Base-by-base conservation (phyloP, 768 basidiomycete species). In the Candolleomyces eurysporus region DNA sequence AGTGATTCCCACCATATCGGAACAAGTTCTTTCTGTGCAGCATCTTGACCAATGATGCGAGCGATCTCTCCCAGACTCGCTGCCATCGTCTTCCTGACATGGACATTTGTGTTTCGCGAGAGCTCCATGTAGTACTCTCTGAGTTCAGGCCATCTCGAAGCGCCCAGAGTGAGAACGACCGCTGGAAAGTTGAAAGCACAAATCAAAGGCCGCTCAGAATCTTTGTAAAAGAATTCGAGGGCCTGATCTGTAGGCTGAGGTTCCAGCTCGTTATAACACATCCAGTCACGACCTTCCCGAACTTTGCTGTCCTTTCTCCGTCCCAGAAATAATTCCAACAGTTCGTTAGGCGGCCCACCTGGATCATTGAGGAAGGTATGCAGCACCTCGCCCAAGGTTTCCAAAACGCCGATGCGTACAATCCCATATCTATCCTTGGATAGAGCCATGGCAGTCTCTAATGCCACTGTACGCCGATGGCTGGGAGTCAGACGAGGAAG, bases 171-270 rank as follows among this genome's bases (percentile, higher is more conserved):
- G 5, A 94, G 80, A 4, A 88, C 85, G 8, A 98, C 91, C 6
- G 94, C 96, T 22, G 96, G 96, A 69, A 91, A 91, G 75, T 97
- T 94, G 75, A 93, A 94, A 5, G 91, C 91, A 70, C 89, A 91
- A 48, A 92, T 86, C 21, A 92, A 77, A 1, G 90, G 84, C 11
- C 92, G 85, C 53, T 88, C 83, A 4, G 87, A 84, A 69, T 94
- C 90, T 43, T 81, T 78, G 67, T 79, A 83, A 67, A 86, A 83
- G 40, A 76, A 72, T 59, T 82, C 80, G 62, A 80, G 48, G 1
- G 71, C 66, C 26, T 50, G 39, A 13, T 57, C 61, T 2, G 40
- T 40, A 5, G 54, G 54, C 11, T 56, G 54, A 22, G 54, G 54
- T 16, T 64, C 54, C 45, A 30, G 60, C 56, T 42, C 30, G 45